These are phyloP conservation scores for Epithemia pelagica DNA, from an alignment of 108 stramenopile genomes.

Conservation along the genomic window DNA sequence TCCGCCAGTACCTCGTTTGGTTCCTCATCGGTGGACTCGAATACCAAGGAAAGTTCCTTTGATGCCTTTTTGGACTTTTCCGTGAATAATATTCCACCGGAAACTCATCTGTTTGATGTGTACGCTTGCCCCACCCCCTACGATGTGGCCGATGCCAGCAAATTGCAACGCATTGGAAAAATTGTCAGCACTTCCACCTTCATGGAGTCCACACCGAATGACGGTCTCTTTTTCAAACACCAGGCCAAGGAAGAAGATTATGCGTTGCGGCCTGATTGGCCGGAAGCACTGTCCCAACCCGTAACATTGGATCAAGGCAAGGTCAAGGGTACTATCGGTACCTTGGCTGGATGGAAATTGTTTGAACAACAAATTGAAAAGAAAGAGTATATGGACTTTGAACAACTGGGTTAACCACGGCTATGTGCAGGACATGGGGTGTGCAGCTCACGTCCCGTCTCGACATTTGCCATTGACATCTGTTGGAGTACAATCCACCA, in stretches of 20 bases:
- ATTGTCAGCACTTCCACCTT: constrained; percentile 15
- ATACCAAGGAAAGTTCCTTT: neutral
- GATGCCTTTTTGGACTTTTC: constrained; percentile 23
- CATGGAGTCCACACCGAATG: constrained; percentile 15
- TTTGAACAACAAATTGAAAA: constrained; percentile 22
- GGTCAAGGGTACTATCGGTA: constrained; percentile 11
- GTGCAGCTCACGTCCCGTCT: too few species aligned
- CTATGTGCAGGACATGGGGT: too few species aligned
- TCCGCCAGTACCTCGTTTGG: neutral
- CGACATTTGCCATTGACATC: too few species aligned
- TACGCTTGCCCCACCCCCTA: constrained; percentile 26
- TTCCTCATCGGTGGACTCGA: neutral
- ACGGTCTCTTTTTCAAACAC: constrained; percentile 31
- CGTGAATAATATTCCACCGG: constrained; percentile 9
- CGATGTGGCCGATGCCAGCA: constrained; percentile 12
- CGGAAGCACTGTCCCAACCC: neutral
- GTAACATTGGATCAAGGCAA: constrained; percentile 13
- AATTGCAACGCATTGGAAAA: constrained; percentile 26
- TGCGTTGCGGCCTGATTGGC: constrained; percentile 25
- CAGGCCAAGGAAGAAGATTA: constrained; percentile 35
- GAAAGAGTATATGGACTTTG: constrained; percentile 21
- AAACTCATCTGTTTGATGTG: constrained; percentile 22
- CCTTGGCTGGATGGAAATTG: constrained; percentile 23
- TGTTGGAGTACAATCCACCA: too few species aligned
- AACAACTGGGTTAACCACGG: neutral